Evolutionary conservation across 805 yeast species (phyloP), one percentile per base, ranked within the genome.

Genomic region (Tetrapisispora phaffii): DNA sequence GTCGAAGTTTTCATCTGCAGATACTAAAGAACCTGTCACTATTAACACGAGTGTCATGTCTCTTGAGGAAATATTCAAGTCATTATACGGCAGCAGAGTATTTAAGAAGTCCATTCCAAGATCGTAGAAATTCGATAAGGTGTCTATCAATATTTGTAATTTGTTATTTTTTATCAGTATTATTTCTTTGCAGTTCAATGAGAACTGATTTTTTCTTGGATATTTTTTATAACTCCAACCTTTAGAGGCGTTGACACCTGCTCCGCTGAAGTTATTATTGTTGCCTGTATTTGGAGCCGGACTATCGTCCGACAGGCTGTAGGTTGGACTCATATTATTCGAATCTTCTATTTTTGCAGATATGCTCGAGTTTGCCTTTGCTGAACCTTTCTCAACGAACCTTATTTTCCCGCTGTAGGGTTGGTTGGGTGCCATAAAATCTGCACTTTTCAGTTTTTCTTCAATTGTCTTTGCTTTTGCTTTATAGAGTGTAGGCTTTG

Each of bases 91-190:
- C 1, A 26, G 24, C 3, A 20, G 4, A 5, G 16, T 5, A 13
- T 7, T 20, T 17, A 41, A 17, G 15, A 33, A 34, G 2, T 15
- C 28, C 13, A 34, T 4, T 12, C 40, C 44, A 3, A n/a, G 17
- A 8, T 42, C 44, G 29, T 35, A 42, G 16, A 26, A 28, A n/a
- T 21, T 42, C 13, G 40, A 35, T n/a, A 42, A 6, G 4, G 34
- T 17, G 6, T 42, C 44, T 10, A 42, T 35, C 16, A 37, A 22
- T 8, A 42, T 35, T 16, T 42, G 44, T 29, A 42, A 21, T 42
- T 35, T 42, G 13, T 42, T 35, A 22, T 42, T 29, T 10, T 29
- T 35, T 3, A 42, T 35, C 3, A 35, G 8, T 7, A 42, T n/a
- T 35, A 3, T n/a, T 16, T 35, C 40, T 35, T 29, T 42, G 44